Evolutionary conservation across 2,329 filamentous ascomycete genomes (phyloP), one percentile per base, ranked within the genome.

Genomic region (Penicillium paneum): DNA sequence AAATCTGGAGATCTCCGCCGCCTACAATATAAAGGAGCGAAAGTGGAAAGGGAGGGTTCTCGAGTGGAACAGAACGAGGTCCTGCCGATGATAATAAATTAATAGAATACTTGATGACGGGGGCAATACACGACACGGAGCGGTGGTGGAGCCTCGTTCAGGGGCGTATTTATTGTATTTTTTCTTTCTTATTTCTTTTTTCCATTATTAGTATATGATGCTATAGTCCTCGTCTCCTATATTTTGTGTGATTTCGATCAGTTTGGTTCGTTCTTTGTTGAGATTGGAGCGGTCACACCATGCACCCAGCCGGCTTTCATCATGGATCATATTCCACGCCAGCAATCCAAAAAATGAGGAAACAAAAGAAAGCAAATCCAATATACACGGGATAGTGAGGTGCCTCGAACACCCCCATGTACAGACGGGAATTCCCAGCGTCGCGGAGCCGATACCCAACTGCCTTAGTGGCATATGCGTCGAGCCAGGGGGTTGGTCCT

Each of bases 391-490:
- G 44, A 36, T 24, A 45, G 19, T 17, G 28, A 40, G 45, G 35
- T 40, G 29, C 45, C 12, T 31, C n/a, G 19, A 32, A 34, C 19
- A 13, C 38, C 44, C 11, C 39, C 39, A 41, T 41, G 39, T 15
- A n/a, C 36, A 11, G 34, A 35, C 35, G 38, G n/a, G 15, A 42
- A 42, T 34, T 54, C 49, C 52, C 43, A 60, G 35, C 21, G 31
- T 44, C 28, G 52, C 44, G 50, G 53, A 56, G 31, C 55, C 55
- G 55, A 58, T 58, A 46, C 55, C 52, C 19, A 55, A 57, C 15
- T 48, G 45, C 44, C 44, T 29, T 47, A 31, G 39, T 19, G 19
- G 35, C 43, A 35, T 48, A 39, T 41, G n/a, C 8, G 40, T 52
- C 19, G 47, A 21, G 40, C 52, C 54, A 55, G 49, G 58, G 58